A percentile compares a stretch with the other conserved stretches of the same genome.
phyloP scores from a whole-genome alignment of 805 yeast genomes.

The Sugiyamaella valdiviana region DNA sequence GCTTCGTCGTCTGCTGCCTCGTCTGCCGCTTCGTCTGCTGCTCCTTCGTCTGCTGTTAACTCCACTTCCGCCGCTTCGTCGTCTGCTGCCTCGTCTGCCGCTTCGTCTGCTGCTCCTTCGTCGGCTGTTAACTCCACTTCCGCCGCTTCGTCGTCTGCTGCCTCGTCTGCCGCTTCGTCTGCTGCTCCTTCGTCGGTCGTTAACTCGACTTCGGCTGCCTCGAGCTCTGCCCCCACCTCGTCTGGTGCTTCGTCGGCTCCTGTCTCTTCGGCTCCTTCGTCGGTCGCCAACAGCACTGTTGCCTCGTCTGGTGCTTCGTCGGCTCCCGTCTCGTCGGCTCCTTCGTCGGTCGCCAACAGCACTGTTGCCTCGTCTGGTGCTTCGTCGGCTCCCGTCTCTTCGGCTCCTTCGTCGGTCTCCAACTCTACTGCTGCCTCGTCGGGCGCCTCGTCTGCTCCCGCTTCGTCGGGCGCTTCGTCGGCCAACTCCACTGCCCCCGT shows the following conservation, averaged over 20 bases:
- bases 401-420: conserved; percentile 42
- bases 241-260: conserved; percentile 79
- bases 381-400: conserved; percentile 60
- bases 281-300: conserved; percentile 52
- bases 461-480: not conserved
- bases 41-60: not conserved
- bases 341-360: conserved; percentile 3
- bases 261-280: conserved; percentile 83
- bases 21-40: conserved; percentile 78
- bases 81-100: not conserved
- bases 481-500: not conserved
- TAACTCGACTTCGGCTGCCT: not conserved
- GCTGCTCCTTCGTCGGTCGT: conserved; percentile 1
- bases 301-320: not conserved
- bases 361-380: conserved; percentile 1
- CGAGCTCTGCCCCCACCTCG: not conserved
- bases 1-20: conserved; percentile 1
- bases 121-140: conserved; percentile 21
- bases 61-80: not conserved
- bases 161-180: conserved; percentile 38
- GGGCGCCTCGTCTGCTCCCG: not conserved
- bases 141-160: conserved; percentile 84
- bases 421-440: not conserved
- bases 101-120: not conserved
- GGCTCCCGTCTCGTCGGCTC: not conserved